phyloP scores from a whole-genome alignment of 169 alveolate species.

The Cryptosporidium viatorum region DNA sequence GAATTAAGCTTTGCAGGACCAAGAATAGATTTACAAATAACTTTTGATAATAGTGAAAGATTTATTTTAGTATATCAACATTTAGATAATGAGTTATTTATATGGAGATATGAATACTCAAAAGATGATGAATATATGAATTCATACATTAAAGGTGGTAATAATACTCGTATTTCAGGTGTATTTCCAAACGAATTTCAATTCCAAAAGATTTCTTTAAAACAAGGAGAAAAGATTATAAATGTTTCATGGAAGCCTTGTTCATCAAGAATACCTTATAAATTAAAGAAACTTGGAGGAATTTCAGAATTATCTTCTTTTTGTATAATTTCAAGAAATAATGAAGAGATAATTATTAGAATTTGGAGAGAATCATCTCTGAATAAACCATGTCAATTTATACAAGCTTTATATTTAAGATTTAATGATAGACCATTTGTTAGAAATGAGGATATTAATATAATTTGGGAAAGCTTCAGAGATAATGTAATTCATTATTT shows the following conservation, averaged over 20 bases:
- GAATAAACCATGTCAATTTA: conserved; percentile 44
- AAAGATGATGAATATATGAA: background rate
- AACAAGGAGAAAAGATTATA: conserved; percentile 23
- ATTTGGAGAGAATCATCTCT: conserved; percentile 71
- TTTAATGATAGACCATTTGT: conserved; percentile 8
- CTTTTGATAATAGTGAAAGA: conserved; percentile 44
- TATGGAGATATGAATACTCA: conserved; percentile 52
- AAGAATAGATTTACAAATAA: background rate
- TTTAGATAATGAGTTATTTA: conserved; percentile 12
- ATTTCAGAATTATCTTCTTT: conserved; percentile 22
- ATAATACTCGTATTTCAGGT: background rate
- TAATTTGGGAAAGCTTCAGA: conserved; percentile 29
- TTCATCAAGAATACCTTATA: conserved; percentile 12
- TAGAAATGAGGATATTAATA: background rate
- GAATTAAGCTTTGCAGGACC: background rate
- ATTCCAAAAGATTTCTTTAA: conserved; percentile 35
- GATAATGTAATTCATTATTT: background rate
- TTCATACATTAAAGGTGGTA: too few species aligned
- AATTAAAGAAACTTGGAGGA: conserved; percentile 28
- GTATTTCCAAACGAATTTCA: conserved; percentile 19
- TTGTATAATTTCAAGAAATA: conserved; percentile 11
- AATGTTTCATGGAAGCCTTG: conserved; percentile 47
- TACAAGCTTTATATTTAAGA: conserved; percentile 5
- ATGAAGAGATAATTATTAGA: conserved; percentile 9
- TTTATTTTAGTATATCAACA: conserved; percentile 33